Evolutionary conservation across 169 alveolate genomes (phyloP), one percentile per base, ranked within the genome.

Genomic region (Eimeria necatrix): DNA sequence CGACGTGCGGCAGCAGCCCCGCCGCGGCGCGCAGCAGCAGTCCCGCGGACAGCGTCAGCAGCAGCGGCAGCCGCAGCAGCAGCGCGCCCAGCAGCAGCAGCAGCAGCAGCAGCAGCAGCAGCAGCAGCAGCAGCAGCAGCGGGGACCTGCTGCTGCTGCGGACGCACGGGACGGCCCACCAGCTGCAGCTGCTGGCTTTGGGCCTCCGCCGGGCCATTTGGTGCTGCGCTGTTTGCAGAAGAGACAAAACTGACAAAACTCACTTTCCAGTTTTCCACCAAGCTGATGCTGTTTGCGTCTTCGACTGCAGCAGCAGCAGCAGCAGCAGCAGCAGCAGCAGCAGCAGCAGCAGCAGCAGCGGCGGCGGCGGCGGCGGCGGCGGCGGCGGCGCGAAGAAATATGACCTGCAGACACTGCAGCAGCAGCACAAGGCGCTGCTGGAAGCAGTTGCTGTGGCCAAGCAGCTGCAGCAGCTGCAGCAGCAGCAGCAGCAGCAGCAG

Each of bases 211-310:
- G 98, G 8, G 93, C 68, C 32, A n/a, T 93, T 1, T 91, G 91
- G 96, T 32, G 91, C 20, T 98, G 98, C 53, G 99, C 97, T 93
- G 98, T 97, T 53, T 97, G 96, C 61, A 93, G 99, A 60, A 97
- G 98, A 95, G 99, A 98, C 91, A 97, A 97, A 49, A 95, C 97
- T 32, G 99, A 98, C 93, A 95, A 96, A 14, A 96, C 97, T 22
- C 99, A 98, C 87, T 98, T 97, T 51, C 99, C 99, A 22, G 98
- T 97, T 64, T 98, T 98, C 91, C 98, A 98, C 93, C 89, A 61
- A 7, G 89, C 41, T 56, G 70, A 14, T 49, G 89, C 89, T 49
- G 49, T 14, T 48, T 10, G 60, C 41, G 14, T 14, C 14, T 5
- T 7, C 0, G 3, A 24, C 9, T 5, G 0, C 87, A 0, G 61